Evolutionary conservation across 2,329 filamentous ascomycete genomes (phyloP).

Genomic region (Dactylellina sp.): DNA sequence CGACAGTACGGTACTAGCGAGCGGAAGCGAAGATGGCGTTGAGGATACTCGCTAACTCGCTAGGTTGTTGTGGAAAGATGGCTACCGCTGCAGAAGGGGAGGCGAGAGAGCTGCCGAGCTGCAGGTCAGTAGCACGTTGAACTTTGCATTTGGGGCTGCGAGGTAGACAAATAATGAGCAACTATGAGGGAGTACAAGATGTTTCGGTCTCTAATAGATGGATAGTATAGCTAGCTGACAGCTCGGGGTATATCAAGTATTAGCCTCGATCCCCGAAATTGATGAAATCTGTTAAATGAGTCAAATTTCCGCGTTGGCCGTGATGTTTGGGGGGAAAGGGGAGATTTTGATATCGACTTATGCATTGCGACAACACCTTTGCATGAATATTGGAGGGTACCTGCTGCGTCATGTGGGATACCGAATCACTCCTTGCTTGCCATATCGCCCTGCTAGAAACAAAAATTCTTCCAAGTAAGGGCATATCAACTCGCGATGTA

Average conservation of each 20-base stretch:
- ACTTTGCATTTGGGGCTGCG: conserved; percentile 17
- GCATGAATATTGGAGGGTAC: too few relatives aligned
- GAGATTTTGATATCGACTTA: conserved; percentile 23
- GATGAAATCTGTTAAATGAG: too few relatives aligned
- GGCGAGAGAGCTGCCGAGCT: neutral
- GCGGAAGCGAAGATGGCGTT: conserved; percentile 27
- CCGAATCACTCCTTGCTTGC: too few relatives aligned
- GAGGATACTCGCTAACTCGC: conserved; percentile 12
- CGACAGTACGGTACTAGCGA: conserved; percentile 40
- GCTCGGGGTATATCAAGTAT: too few relatives aligned
- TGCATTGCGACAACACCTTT: too few relatives aligned
- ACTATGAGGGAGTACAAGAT: neutral
- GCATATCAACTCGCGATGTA: too few relatives aligned
- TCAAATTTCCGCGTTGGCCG: conserved; percentile 1
- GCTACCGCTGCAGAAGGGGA: conserved; percentile 35
- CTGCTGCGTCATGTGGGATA: neutral
- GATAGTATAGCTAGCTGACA: too few relatives aligned
- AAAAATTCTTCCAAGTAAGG: too few relatives aligned
- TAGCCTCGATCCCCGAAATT: too few relatives aligned
- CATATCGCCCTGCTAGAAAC: too few relatives aligned
- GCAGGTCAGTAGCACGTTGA: conserved; percentile 35
- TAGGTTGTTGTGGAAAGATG: conserved; percentile 12
- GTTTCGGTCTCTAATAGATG: neutral
- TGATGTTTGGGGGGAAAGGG: neutral
- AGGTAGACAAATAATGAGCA: neutral